These are phyloP conservation scores for Yamadazyma sp. DNA, from an alignment of 1,139 yeast genomes.

Conservation along the genomic window DNA sequence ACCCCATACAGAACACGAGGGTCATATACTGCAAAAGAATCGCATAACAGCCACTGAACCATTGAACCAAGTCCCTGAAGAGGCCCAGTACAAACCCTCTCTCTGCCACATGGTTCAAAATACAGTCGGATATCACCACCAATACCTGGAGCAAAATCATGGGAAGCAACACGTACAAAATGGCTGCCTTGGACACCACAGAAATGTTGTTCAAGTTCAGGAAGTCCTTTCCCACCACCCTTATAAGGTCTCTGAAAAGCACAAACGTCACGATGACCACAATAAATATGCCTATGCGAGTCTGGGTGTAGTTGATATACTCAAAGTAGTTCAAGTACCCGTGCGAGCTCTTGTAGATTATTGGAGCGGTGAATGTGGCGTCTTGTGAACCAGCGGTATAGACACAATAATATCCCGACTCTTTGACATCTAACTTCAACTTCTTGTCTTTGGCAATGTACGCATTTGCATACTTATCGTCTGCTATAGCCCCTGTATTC, in stretches of 20 bases:
- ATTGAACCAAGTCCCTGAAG: not conserved
- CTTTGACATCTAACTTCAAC: constrained; percentile 17
- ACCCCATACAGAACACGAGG: constrained; percentile 36
- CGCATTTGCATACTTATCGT: constrained; percentile 7
- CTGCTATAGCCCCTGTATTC: constrained; percentile 6
- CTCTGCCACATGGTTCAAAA: constrained; percentile 19
- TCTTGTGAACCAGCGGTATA: constrained; percentile 29
- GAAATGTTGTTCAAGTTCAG: constrained; percentile 33
- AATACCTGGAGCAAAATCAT: constrained; percentile 14
- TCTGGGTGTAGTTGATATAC: constrained; percentile 22
- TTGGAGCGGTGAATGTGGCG: constrained; percentile 15
- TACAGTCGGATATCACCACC: constrained; percentile 14
- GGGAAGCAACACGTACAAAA: constrained; percentile 32
- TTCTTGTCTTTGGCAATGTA: constrained; percentile 6
- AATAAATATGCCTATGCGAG: constrained; percentile 18
- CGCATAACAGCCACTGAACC: not conserved
- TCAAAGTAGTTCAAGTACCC: constrained; percentile 28
- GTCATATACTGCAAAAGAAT: constrained; percentile 1
- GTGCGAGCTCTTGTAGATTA: constrained; percentile 23
- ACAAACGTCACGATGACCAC: constrained; percentile 20
- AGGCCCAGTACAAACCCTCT: constrained; percentile 6
- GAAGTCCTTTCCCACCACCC: constrained; percentile 30
- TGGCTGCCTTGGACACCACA: constrained; percentile 32
- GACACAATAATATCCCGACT: constrained; percentile 36
- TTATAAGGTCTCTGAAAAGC: constrained; percentile 29